Percentiles rank a stretch among this genome's conserved stretches.
These are phyloP conservation scores for Babesia divergens DNA, from an alignment of 169 alveolate species.

Conservation along the genomic window DNA sequence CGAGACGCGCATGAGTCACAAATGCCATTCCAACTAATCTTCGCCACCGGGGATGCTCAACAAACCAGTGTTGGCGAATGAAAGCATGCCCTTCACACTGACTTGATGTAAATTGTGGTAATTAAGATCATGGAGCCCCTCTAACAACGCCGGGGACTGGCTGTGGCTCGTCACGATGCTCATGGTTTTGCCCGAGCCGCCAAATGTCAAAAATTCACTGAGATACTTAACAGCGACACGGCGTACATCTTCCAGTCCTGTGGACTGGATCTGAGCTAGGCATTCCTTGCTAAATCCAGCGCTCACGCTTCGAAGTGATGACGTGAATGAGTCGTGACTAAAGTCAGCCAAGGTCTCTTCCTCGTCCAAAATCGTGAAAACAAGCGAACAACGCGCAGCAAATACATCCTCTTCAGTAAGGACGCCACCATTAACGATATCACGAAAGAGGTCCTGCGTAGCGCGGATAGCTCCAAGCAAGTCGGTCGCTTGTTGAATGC, in stretches of 20 bases:
- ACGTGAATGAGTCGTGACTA: conserved; percentile 61
- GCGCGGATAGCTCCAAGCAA: conserved; percentile 56
- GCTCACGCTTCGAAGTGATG: conserved; percentile 59
- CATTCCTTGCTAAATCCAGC: conserved; percentile 4
- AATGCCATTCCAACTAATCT: too few relatives aligned
- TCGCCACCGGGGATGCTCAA: background rate
- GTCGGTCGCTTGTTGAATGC: conserved; percentile 51
- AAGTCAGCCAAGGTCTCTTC: conserved; percentile 66
- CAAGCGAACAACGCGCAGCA: conserved; percentile 65
- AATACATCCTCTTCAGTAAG: conserved; percentile 57
- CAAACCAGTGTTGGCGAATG: background rate
- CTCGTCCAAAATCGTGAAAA: conserved; percentile 58
- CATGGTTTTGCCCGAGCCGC: conserved; percentile 5
- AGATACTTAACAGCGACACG: conserved; percentile 32
- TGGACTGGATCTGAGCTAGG: conserved; percentile 14
- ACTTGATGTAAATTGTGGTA: conserved; percentile 1
- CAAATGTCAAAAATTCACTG: background rate
- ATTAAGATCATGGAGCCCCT: conserved; percentile 21
- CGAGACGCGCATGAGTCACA: too few relatives aligned
- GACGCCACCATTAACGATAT: conserved; percentile 34
- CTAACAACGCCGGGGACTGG: conserved; percentile 10
- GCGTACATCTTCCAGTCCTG: conserved; percentile 10
- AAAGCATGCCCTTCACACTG: conserved; percentile 3
- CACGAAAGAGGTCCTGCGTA: conserved; percentile 44
- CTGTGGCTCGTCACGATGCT: conserved; percentile 25